Percentiles rank a stretch among this genome's conserved stretches.
Evolutionary conservation across 805 yeast species (phyloP).

Genomic region (Torulaspora delbrueckii): DNA sequence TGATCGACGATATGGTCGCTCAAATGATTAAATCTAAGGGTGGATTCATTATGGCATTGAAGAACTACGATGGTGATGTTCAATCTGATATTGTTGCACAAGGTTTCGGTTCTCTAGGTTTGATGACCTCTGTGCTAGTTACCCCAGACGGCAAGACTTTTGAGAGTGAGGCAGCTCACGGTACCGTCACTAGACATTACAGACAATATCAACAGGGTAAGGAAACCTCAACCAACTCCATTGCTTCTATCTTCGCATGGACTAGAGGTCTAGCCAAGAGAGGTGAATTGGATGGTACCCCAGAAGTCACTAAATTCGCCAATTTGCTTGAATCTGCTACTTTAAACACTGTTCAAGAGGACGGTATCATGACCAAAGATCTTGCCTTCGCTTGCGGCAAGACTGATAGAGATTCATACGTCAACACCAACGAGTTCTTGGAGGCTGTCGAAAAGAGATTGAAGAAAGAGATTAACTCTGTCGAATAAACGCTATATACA

Average conservation of each 20-base stretch:
- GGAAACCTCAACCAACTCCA: slow-evolving; percentile 79
- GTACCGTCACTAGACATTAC: slow-evolving; percentile 82
- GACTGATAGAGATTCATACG: slow-evolving; percentile 56
- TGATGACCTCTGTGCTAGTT: slow-evolving; percentile 78
- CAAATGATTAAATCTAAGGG: slow-evolving; percentile 84
- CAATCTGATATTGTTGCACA: slow-evolving; percentile 83
- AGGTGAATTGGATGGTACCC: slow-evolving; percentile 70
- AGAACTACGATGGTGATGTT: slow-evolving; percentile 84
- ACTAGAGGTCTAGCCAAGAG: slow-evolving; percentile 78
- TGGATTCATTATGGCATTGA: slow-evolving; percentile 74
- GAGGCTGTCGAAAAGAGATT: slow-evolving; percentile 68
- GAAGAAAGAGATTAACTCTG: slow-evolving; percentile 31
- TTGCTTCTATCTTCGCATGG: slow-evolving; percentile 85
- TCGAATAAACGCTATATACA: slow-evolving; percentile 16
- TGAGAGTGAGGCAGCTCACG: slow-evolving; percentile 84
- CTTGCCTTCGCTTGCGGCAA: slow-evolving; percentile 68
- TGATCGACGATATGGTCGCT: slow-evolving; percentile 85
- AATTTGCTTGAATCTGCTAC: slow-evolving; percentile 61
- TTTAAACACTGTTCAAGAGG: slow-evolving; percentile 65
- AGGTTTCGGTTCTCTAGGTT: slow-evolving; percentile 79
- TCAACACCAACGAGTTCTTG: slow-evolving; percentile 69
- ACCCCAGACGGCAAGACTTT: slow-evolving; percentile 85
- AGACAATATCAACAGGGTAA: slow-evolving; percentile 78
- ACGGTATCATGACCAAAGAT: slow-evolving; percentile 79
- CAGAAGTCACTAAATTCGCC: slow-evolving; percentile 65